Conservation (phyloP, 2,329 filamentous ascomycete species). For the Neopestalotiopsis clavispora region DNA sequence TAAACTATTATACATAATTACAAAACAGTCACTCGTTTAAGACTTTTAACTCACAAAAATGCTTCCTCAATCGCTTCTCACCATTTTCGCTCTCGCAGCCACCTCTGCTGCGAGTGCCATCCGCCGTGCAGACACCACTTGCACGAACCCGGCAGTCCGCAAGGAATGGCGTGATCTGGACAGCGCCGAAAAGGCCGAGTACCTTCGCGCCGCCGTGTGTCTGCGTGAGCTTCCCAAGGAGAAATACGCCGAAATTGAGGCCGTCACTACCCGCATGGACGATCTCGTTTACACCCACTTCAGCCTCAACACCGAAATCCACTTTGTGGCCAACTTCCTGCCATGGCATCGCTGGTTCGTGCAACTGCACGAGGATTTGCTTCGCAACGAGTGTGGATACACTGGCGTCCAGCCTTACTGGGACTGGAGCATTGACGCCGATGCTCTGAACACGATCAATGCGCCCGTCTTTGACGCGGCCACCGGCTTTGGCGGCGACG, state of each 20-base stretch:
- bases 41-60: not conserved
- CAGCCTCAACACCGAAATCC: constrained; percentile 32
- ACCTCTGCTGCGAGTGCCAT: constrained; percentile 4
- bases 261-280: constrained; percentile 36
- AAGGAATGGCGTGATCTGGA: constrained; percentile 11
- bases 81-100: constrained; percentile 10
- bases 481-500: constrained; percentile 39
- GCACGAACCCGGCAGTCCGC: constrained; percentile 17
- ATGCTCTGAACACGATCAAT: constrained; percentile 27
- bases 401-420: constrained; percentile 37
- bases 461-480: constrained; percentile 36
- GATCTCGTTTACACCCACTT: constrained; percentile 39
- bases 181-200: constrained; percentile 24
- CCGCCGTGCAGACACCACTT: constrained; percentile 16
- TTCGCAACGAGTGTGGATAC: constrained; percentile 37
- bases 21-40: not conserved
- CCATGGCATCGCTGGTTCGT: constrained; percentile 42
- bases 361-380: constrained; percentile 35
- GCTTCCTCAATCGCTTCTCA: constrained; percentile 8
- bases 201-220: constrained; percentile 36
- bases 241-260: constrained; percentile 19
- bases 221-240: constrained; percentile 21
- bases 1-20: not conserved
- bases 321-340: constrained; percentile 39
- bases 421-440: constrained; percentile 39